Percentiles rank a stretch among this genome's conserved stretches.
Conservation (phyloP, 441 rosid genomes). For the Erysimum cheiri region DNA sequence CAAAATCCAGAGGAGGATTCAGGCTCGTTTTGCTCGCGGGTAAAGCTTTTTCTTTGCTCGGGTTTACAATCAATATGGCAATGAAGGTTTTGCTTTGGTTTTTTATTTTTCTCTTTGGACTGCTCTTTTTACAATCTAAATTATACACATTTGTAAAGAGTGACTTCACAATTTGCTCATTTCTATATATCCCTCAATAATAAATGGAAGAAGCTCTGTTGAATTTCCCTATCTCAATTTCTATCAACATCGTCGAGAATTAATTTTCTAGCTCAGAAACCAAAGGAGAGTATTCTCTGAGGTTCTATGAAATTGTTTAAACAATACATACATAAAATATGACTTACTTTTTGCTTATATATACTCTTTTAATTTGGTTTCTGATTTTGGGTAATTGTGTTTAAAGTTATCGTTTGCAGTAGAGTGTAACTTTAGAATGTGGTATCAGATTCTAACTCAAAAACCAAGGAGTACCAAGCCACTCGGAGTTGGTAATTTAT, state of each 20-base stretch:
- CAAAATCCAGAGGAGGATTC: constrained; percentile 72
- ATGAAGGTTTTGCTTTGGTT: constrained; percentile 34
- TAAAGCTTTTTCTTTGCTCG: background rate
- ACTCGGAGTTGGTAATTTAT: background rate
- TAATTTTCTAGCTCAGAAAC: background rate
- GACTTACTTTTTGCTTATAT: background rate
- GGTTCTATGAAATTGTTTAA: background rate
- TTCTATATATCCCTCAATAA: constrained; percentile 34
- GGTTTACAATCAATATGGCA: constrained; percentile 11
- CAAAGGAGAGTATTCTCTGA: background rate
- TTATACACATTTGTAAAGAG: constrained; percentile 43
- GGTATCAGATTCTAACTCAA: background rate
- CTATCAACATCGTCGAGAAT: background rate
- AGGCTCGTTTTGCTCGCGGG: constrained; percentile 59
- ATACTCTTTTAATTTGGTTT: background rate
- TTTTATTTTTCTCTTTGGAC: constrained; percentile 6
- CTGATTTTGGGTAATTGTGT: background rate
- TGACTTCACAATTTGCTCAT: constrained; percentile 36
- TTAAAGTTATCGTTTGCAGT: background rate
- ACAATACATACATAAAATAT: background rate
- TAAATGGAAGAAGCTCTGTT: constrained; percentile 30
- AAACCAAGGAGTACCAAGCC: background rate
- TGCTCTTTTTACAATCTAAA: constrained; percentile 24
- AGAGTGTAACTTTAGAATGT: background rate
- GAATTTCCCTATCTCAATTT: background rate